Percentiles rank a stretch among this genome's conserved stretches.
phyloP scores from a whole-genome alignment of 2,329 filamentous ascomycete genomes.

The Graphiopsis chlorocephala region DNA sequence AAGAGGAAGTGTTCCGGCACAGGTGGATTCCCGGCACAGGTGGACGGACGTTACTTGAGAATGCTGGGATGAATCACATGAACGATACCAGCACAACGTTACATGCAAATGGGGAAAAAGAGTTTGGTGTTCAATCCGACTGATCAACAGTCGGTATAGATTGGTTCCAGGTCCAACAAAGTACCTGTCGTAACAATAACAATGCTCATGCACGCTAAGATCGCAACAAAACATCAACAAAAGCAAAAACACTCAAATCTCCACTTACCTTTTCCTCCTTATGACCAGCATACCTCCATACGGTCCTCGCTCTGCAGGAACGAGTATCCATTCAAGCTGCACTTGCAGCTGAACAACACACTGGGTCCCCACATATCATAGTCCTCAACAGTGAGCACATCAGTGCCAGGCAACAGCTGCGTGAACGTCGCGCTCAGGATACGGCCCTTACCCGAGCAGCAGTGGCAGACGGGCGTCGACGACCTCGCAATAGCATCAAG shows the following conservation, averaged over 20 bases:
- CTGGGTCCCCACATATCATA: neutral
- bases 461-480: neutral
- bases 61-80: too few species aligned
- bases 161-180: neutral
- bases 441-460: neutral
- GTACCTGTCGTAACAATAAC: neutral
- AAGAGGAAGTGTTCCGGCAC: too few species aligned
- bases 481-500: conserved; percentile 1
- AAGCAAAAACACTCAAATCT: neutral
- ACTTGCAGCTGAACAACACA: neutral
- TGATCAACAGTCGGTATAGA: neutral
- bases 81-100: too few species aligned
- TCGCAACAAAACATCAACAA: neutral
- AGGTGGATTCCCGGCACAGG: too few species aligned
- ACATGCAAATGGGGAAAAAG: neutral
- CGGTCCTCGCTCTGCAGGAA: neutral
- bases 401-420: neutral
- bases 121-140: neutral
- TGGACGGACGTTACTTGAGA: too few species aligned
- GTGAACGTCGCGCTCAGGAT: conserved; percentile 6
- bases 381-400: conserved; percentile 10
- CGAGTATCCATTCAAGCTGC: neutral
- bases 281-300: neutral
- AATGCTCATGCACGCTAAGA: neutral
- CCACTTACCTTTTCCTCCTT: neutral